phyloP scores from a whole-genome alignment of 495 filamentous ascomycete genomes.

The Tuber indicum region DNA sequence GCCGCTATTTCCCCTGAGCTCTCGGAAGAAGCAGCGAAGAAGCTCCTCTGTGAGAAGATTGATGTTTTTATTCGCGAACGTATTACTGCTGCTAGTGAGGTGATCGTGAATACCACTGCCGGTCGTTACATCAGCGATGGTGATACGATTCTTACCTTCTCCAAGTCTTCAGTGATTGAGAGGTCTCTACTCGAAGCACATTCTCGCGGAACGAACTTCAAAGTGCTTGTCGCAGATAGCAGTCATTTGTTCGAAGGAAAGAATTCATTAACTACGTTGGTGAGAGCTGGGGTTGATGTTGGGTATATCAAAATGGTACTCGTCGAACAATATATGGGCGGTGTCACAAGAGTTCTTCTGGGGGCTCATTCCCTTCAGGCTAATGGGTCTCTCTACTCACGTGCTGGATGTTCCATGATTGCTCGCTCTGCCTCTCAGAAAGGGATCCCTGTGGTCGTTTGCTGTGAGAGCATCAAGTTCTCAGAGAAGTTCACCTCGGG shows the following conservation, averaged over 20 bases:
- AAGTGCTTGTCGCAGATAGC: constrained; percentile 77
- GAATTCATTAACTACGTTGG: constrained; percentile 61
- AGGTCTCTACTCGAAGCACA: constrained; percentile 67
- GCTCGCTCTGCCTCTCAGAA: constrained; percentile 76
- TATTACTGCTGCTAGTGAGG: constrained; percentile 75
- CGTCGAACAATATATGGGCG: constrained; percentile 62
- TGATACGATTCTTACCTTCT: constrained; percentile 66
- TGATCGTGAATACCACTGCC: constrained; percentile 69
- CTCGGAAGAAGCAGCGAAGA: constrained; percentile 71
- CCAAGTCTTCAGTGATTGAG: constrained; percentile 61
- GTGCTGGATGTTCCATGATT: constrained; percentile 78
- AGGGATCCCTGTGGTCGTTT: constrained; percentile 75
- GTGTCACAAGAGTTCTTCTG: constrained; percentile 73
- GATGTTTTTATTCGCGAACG: constrained; percentile 86
- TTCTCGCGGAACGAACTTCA: constrained; percentile 63
- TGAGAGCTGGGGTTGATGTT: constrained; percentile 62
- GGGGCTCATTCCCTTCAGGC: constrained; percentile 87
- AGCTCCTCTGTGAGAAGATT: constrained; percentile 67
- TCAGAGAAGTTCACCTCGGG: constrained; percentile 84
- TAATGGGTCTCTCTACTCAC: constrained; percentile 79
- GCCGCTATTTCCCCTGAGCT: constrained; percentile 74
- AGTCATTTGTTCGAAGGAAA: constrained; percentile 75
- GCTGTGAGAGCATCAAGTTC: constrained; percentile 94
- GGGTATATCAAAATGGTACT: constrained; percentile 74
- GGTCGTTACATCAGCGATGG: constrained; percentile 65